A percentile compares a stretch with the other conserved stretches of the same genome.
These are phyloP conservation scores for Chaetoceros muelleri DNA, from an alignment of 108 stramenopile species.

Conservation along the genomic window DNA sequence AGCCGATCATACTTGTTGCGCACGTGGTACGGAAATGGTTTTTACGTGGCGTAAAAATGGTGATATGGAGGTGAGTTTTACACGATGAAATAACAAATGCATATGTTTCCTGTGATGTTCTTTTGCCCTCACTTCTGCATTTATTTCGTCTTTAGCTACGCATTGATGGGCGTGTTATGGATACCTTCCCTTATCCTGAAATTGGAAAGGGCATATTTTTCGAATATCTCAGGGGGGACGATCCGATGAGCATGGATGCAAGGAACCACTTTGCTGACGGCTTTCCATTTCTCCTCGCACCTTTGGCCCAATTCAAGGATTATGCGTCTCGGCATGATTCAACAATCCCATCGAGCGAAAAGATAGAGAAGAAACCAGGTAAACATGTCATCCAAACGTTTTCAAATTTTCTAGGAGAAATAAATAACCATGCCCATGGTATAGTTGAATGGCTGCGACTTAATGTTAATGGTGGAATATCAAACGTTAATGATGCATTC, in stretches of 20 bases:
- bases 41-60: constrained; percentile 84
- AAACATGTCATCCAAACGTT: constrained; percentile 12
- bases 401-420: constrained; percentile 15
- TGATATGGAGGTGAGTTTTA: constrained; percentile 46
- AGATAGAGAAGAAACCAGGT: constrained; percentile 2
- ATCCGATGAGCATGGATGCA: constrained; percentile 72
- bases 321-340: constrained; percentile 23
- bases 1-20: constrained; percentile 71
- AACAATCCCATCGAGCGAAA: constrained; percentile 2
- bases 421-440: constrained; percentile 16
- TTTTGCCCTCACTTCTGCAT: neutral
- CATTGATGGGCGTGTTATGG: constrained; percentile 71
- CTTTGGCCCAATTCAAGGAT: constrained; percentile 63
- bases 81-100: neutral
- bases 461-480: neutral
- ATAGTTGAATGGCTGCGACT: constrained; percentile 18
- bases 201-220: constrained; percentile 76
- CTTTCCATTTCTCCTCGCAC: constrained; percentile 73
- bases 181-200: constrained; percentile 59
- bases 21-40: constrained; percentile 71
- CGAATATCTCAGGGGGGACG: constrained; percentile 65
- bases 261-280: constrained; percentile 65
- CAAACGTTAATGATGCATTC: neutral
- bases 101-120: neutral
- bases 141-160: constrained; percentile 25